Base-by-base conservation (phyloP, 495 filamentous ascomycete genomes). In the Daldinia vernicosa region DNA sequence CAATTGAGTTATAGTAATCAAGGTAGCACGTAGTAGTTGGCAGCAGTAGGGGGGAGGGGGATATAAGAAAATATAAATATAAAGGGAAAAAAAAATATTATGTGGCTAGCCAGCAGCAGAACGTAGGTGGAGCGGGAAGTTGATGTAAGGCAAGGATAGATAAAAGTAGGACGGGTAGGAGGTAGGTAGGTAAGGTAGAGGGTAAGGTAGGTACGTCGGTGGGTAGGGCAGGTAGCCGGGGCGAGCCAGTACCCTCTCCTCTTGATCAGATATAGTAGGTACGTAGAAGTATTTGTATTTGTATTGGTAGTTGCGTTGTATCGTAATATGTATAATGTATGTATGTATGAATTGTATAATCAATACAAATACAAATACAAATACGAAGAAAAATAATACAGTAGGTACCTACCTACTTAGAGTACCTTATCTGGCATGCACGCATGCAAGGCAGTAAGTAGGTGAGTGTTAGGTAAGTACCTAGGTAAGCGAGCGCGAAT, bases 121-220 rank as follows among this genome's bases (percentile, higher is more conserved):
- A 43, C 60, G 67, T 54, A 68, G 62, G 64, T 71, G 60, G 61
- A 68, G 74, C 74, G 74, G 71, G 74, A 74, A 69, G 68, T 69
- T 24, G 66, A 74, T 74, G 68, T 63, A 71, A 74, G 69, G 69
- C 60, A 71, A 67, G 69, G 64, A 54, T 64, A 65, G 59, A 57
- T 72, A 67, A 32, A 67, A 67, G 69, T 67, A 72, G 55, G 65
- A 68, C 60, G 60, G 70, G 70, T 69, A 69, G 30, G 56, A 33
- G 52, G 53, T 66, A 68, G 39, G 59, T 15, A 63, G 27, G 28
- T 50, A 69, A 32, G 19, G 43, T 47, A 47, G 43, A 47, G 19
- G 56, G 35, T 47, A 63, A 58, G 61, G 43, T 59, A 63, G 53
- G 59, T 69, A 63, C 51, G 45, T 55, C 32, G 55, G 51, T 62